Base-by-base conservation (phyloP, 805 yeast genomes). In the Candida jianshihensis region DNA sequence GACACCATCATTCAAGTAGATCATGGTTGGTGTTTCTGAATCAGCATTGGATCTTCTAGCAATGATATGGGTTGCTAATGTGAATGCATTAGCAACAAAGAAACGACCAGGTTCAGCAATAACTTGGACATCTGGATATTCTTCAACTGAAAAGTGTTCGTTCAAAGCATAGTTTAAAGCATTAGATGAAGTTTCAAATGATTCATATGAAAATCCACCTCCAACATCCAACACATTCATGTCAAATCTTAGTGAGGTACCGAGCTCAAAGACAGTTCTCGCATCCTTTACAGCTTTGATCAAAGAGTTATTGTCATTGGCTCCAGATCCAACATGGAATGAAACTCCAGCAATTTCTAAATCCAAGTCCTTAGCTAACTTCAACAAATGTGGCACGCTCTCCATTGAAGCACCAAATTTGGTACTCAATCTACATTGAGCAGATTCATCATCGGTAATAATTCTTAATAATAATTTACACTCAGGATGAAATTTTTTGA, bases 41-140 rank as follows among this genome's bases (percentile, higher is more conserved):
- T 51, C 45, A 26, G 38, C 6, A 11, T 11, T 18, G 10, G 28
- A 15, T 43, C 97, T 75, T 44, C 83, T 78, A n/a, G 96, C 96
- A 58, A 87, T 86, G 21, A 90, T 80, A 54, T 83, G 77, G 16
- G 85, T 67, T 1, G 88, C 95, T 49, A 90, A 68, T 2, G 95
- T 84, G 60, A 89, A 87, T 4, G 95, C 89, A 31, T 77, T 64
- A 3, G 95, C 81, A 16, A 83, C 92, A 63, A 87, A 75, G 56
- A 81, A 88, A 45, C 98, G 73, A 39, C 98, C 98, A 4, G 96
- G 95, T 56, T 90, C 98, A 12, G 96, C 94, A 55, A 90, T 83
- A 41, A 90, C 61, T 5, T 60, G 51, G 27, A 68, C 63, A n/a
- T 51, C 54, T 11, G 53, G 36, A 11, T 17, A 29, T 19, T 29